These are phyloP conservation scores for Henckelia pumila DNA, from an alignment of 257 asterid species.

Conservation along the genomic window DNA sequence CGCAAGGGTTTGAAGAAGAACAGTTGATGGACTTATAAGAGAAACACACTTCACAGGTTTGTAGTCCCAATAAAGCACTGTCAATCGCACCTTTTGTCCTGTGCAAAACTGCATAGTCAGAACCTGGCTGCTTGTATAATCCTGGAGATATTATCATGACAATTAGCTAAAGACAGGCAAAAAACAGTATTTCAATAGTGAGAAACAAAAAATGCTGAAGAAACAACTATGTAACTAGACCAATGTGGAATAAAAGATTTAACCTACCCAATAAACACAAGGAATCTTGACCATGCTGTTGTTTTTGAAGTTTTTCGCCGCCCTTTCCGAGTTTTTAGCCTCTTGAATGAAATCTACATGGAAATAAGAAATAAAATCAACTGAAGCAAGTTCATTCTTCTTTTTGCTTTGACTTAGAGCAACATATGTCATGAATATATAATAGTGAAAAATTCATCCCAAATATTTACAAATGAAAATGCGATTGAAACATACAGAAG, in stretches of 20 bases:
- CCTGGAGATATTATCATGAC: slow-evolving; percentile 45
- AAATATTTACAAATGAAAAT: no score
- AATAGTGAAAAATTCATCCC: no score
- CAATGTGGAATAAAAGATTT: slow-evolving; percentile 14
- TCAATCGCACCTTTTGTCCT: slow-evolving; percentile 71
- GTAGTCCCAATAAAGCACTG: slow-evolving; percentile 18
- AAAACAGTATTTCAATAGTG: slow-evolving; percentile 10
- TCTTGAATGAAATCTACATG: slow-evolving; percentile 82
- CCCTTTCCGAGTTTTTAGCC: slow-evolving; percentile 76
- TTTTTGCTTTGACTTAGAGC: no score
- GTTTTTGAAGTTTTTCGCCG: slow-evolving; percentile 52
- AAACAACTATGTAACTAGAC: slow-evolving; percentile 14
- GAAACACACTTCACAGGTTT: slow-evolving; percentile 19
- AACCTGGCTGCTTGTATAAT: slow-evolving; percentile 72
- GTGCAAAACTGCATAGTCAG: slow-evolving; percentile 85
- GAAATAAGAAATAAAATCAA: slow-evolving; percentile 27
- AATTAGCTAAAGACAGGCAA: slow-evolving; percentile 23
- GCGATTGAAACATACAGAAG: no score
- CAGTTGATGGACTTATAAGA: no score
- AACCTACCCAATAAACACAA: slow-evolving; percentile 70
- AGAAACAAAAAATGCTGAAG: neutral
- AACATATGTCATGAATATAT: no score
- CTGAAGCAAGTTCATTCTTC: no score
- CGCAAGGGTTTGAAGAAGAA: no score
- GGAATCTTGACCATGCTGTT: slow-evolving; percentile 70